Evolutionary conservation across 257 asterid genomes (phyloP).

Genomic region (Phtheirospermum japonicum): DNA sequence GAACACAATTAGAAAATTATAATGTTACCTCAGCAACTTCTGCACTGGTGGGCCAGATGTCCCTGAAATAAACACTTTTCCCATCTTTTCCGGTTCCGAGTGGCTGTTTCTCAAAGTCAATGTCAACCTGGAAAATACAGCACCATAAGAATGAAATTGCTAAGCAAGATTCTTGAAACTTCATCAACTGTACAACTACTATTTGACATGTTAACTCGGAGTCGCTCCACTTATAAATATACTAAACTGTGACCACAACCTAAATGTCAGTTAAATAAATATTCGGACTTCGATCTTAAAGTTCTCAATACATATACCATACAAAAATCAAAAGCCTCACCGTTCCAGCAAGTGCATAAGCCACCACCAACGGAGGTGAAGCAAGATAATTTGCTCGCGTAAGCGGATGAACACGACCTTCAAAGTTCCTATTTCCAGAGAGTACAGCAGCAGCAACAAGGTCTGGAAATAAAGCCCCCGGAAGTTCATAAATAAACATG

Average conservation of each 20-base stretch:
- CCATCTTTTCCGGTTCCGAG: constrained; percentile 90
- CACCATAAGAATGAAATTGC: constrained; percentile 9
- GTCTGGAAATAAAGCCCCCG: constrained; percentile 40
- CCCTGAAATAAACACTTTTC: constrained; percentile 62
- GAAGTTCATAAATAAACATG: not conserved
- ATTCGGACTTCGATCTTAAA: not conserved
- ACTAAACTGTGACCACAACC: not conserved
- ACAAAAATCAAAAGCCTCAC: constrained; percentile 37
- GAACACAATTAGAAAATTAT: not conserved
- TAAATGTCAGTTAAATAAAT: not conserved
- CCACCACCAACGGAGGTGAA: constrained; percentile 85
- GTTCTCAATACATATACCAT: not conserved
- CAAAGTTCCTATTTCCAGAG: constrained; percentile 90
- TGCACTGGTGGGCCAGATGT: constrained; percentile 85
- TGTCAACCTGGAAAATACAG: constrained; percentile 63
- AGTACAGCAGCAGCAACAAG: constrained; percentile 90
- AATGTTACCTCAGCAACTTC: constrained; percentile 76
- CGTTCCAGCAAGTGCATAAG: constrained; percentile 97
- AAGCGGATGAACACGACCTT: constrained; percentile 92
- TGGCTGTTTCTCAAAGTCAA: constrained; percentile 87
- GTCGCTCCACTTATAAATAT: not conserved
- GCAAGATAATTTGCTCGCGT: constrained; percentile 94
- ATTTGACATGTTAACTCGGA: not conserved
- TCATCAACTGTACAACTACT: not conserved
- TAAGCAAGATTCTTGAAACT: not conserved